Evolutionary conservation across 148 eudicot genomes (phyloP).

Genomic region (Heliosperma pusillum): DNA sequence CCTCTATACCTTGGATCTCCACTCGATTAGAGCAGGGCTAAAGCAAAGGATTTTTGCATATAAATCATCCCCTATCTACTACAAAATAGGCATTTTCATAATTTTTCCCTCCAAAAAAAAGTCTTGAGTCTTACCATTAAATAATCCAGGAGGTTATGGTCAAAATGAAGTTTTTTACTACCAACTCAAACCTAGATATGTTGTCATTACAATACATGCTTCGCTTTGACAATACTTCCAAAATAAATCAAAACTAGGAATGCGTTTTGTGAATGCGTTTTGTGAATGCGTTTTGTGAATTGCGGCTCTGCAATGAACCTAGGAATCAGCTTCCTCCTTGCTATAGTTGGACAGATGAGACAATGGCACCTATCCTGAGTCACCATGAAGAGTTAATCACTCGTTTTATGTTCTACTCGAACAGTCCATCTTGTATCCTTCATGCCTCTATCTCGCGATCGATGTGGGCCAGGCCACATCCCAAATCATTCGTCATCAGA

Average conservation of each 20-base stretch:
- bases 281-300: neutral
- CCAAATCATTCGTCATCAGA: slow-evolving; percentile 63
- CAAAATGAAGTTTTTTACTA: too few species aligned
- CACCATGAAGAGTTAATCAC: neutral
- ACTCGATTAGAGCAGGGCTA: too few species aligned
- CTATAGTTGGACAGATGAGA: neutral
- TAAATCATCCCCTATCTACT: too few species aligned
- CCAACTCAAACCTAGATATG: neutral
- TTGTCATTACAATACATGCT: neutral
- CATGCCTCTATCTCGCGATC: neutral
- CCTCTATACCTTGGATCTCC: too few species aligned
- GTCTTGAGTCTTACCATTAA: too few species aligned
- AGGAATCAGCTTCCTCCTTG: neutral
- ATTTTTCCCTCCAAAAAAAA: too few species aligned
- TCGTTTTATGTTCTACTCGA: neutral
- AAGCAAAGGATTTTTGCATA: too few species aligned
- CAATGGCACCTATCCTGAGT: neutral
- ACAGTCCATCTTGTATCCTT: neutral
- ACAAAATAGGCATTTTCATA: too few species aligned
- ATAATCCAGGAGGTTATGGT: too few species aligned
- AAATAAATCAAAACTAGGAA: neutral
- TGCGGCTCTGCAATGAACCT: neutral
- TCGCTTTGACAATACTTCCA: neutral
- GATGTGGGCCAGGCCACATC: neutral
- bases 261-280: neutral